Base-by-base conservation (phyloP, 768 basidiomycete species). In the Suillus weaverae region DNA sequence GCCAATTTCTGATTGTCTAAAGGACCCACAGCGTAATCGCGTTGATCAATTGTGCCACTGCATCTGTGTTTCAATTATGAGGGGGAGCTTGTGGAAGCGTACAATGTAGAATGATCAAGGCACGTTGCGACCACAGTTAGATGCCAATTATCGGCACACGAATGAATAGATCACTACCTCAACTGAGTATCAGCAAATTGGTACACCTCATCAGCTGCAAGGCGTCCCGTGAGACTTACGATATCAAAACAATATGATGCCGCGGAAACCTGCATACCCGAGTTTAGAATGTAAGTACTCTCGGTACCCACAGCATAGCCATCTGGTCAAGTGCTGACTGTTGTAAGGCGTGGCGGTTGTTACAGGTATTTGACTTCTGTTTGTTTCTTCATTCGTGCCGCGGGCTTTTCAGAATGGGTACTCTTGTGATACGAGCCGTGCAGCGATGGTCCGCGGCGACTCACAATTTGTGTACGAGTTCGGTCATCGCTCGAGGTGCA, bases 401-500 rank as follows among this genome's bases (percentile, higher is more conserved):
- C 26, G 26, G 26, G 48, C 48, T 26, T 26, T 30, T 26, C 26
- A 50, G 7, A 50, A 50, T 50, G 14, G 26, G 50, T 16, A 9
- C 26, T 50, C 6, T 8, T 26, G 48, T 50, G 13, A 16, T 10
- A 50, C 7, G 26, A 13, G 22, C 22, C 22, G 14, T 26, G 48
- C 48, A 50, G 22, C 14, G 7, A 50, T 30, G 26, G 14, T 16
- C 26, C 50, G 13, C 50, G 7, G 91, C 26, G 80, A 91, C 69
- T 83, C 85, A 0, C 79, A 76, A 64, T 81, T 83, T 54, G 83
- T 91, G 78, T 89, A 92, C 71, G 81, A 87, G 83, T 86, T 56
- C 90, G 92, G 88, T 93, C 9, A 83, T 84, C 14, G 84, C 89
- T 4, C 92, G 94, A 72, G 89, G 89, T 1, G 73, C 88, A 44